phyloP scores from a whole-genome alignment of 2,329 filamentous ascomycete genomes.

The Colletotrichum plurivorum region DNA sequence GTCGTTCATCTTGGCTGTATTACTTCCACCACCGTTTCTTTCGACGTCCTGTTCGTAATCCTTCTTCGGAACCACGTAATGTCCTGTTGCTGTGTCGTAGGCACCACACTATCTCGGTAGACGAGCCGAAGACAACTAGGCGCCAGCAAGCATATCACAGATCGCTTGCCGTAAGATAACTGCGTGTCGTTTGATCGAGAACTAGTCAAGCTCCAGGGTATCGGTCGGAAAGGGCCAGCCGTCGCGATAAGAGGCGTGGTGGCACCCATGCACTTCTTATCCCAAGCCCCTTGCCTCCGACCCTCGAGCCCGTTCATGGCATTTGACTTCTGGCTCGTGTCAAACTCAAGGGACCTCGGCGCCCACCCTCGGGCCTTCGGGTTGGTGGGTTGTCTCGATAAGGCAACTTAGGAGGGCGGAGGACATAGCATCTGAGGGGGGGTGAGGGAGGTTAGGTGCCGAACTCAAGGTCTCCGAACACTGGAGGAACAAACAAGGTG shows the following conservation, averaged over 20 bases:
- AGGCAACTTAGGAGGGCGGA: conserved; percentile 7
- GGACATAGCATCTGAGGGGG: conserved; percentile 3
- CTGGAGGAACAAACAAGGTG: conserved; percentile 5
- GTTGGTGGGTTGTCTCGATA: background rate
- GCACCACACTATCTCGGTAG: conserved; percentile 2
- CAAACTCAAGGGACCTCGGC: conserved; percentile 30
- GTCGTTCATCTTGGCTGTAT: background rate
- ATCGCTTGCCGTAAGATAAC: conserved; percentile 5
- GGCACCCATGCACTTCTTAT: conserved; percentile 40
- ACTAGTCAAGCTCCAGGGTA: background rate
- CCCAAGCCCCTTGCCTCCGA: conserved; percentile 2
- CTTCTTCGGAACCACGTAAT: background rate
- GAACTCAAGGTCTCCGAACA: conserved; percentile 13
- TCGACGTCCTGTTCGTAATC: background rate
- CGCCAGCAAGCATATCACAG: conserved; percentile 20
- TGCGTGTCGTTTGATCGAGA: background rate
- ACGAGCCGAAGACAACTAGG: conserved; percentile 6
- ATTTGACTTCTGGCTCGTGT: conserved; percentile 35
- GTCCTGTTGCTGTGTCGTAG: background rate
- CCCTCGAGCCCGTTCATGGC: background rate
- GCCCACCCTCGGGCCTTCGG: conserved; percentile 28
- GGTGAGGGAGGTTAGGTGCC: conserved; percentile 4
- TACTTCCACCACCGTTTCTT: background rate
- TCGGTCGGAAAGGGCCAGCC: background rate
- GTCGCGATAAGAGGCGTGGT: rapidly evolving